A percentile compares a stretch with the other conserved stretches of the same genome.
Conservation (phyloP, 2,329 filamentous ascomycete genomes). For the Amesomyces nigricolor region DNA sequence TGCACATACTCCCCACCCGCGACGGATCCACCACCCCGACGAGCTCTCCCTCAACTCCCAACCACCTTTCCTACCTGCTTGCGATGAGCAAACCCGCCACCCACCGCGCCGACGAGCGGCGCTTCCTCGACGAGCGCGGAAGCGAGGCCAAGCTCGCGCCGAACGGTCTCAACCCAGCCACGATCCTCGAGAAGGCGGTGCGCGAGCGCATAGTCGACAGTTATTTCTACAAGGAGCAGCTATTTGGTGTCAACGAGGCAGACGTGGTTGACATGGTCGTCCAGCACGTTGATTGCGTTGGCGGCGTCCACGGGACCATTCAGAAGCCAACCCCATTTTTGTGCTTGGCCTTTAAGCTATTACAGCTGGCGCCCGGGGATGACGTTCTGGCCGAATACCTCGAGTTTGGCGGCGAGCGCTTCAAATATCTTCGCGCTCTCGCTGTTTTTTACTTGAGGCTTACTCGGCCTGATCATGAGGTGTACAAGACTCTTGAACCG, state of each 20-base stretch:
- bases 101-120: constrained; percentile 73
- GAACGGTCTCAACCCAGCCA: constrained; percentile 88
- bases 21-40: too few species aligned
- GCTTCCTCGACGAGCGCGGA: constrained; percentile 86
- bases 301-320: constrained; percentile 76
- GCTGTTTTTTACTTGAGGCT: constrained; percentile 91
- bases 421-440: constrained; percentile 83
- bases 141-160: constrained; percentile 69
- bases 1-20: too few species aligned
- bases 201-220: constrained; percentile 91
- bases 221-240: constrained; percentile 99
- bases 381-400: constrained; percentile 78
- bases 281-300: constrained; percentile 73
- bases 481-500: constrained; percentile 76
- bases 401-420: constrained; percentile 64
- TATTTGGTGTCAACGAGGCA: constrained; percentile 85
- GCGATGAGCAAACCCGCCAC: constrained; percentile 38
- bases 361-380: constrained; percentile 78
- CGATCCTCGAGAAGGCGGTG: constrained; percentile 90
- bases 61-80: not conserved
- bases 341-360: constrained; percentile 88
- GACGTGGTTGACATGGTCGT: constrained; percentile 84
- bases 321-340: constrained; percentile 91
- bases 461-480: constrained; percentile 74
- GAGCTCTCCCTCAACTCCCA: too few species aligned